Conservation (phyloP, 1,284 basidiomycete genomes). For the Fomes fomentarius region DNA sequence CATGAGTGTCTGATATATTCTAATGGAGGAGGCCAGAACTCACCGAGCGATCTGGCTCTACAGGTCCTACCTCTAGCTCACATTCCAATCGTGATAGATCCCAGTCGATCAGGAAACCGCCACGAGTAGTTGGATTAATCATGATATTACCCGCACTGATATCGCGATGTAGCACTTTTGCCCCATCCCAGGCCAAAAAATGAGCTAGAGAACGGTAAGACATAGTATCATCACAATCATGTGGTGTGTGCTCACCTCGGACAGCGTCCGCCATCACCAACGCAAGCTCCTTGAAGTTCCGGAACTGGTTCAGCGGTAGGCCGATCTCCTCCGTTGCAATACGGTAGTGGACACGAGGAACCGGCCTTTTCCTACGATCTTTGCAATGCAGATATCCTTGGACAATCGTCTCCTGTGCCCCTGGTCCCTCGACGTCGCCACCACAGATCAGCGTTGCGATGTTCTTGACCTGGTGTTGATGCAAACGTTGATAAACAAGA, state of each 20-base stretch:
- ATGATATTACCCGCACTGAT: conserved; percentile 21
- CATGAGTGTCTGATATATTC: too few species aligned
- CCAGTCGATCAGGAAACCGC: conserved; percentile 18
- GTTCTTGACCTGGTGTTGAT: too few species aligned
- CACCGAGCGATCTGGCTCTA: neutral
- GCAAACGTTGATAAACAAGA: conserved; percentile 3
- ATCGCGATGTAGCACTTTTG: conserved; percentile 21
- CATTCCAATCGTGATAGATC: conserved; percentile 14
- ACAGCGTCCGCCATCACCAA: neutral
- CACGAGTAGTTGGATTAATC: neutral
- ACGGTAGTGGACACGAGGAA: conserved; percentile 1
- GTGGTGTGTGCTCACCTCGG: neutral
- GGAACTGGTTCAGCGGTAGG: neutral
- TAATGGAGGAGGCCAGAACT: too few species aligned
- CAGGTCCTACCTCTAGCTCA: neutral
- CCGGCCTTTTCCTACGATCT: neutral
- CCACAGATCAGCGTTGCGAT: neutral
- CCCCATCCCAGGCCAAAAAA: conserved; percentile 11
- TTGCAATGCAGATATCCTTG: too few species aligned
- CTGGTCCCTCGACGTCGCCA: neutral
- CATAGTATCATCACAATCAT: neutral
- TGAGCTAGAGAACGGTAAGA: conserved; percentile 11
- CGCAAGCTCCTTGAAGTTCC: neutral
- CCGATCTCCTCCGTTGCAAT: neutral
- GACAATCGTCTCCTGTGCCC: too few species aligned